A percentile compares a stretch with the other conserved stretches of the same genome.
These are phyloP conservation scores for Calonectria henricotiae DNA, from an alignment of 2,329 filamentous ascomycete species.

Conservation along the genomic window DNA sequence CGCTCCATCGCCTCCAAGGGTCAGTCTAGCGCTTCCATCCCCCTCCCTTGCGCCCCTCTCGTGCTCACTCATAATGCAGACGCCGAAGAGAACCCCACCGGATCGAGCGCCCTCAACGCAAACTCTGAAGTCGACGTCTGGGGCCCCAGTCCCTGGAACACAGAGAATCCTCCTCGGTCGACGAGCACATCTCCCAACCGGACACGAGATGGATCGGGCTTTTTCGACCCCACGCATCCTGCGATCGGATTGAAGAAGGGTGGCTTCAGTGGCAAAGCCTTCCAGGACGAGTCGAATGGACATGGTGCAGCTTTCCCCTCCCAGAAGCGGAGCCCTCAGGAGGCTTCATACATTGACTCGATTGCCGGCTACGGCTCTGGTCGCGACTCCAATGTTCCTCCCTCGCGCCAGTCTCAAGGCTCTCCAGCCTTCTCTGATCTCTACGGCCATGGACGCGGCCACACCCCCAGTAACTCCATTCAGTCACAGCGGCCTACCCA, in stretches of 20 bases:
- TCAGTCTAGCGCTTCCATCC: constrained; percentile 54
- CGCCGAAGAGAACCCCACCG: constrained; percentile 67
- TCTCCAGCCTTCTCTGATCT: constrained; percentile 59
- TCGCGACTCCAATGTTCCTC: constrained; percentile 71
- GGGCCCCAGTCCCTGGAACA: constrained; percentile 74
- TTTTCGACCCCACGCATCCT: constrained; percentile 65
- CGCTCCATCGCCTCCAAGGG: constrained; percentile 64
- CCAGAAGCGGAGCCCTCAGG: constrained; percentile 57
- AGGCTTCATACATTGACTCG: constrained; percentile 62
- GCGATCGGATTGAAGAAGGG: constrained; percentile 62
- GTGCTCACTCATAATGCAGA: constrained; percentile 49
- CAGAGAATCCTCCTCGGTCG: constrained; percentile 62
- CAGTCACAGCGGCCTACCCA: constrained; percentile 67
- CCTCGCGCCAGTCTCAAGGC: constrained; percentile 70
- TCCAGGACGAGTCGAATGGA: constrained; percentile 49
- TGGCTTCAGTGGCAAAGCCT: constrained; percentile 47
- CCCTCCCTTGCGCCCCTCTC: constrained; percentile 1
- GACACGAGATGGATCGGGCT: constrained; percentile 65
- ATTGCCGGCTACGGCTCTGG: constrained; percentile 58
- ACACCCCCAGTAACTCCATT: constrained; percentile 64
- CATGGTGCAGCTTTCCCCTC: constrained; percentile 50
- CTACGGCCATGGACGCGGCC: constrained; percentile 53
- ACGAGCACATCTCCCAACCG: constrained; percentile 74
- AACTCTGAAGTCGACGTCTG: constrained; percentile 80
- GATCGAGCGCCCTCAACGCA: constrained; percentile 79